These are phyloP conservation scores for Fusarium brevicatenulatum DNA, from an alignment of 2,329 filamentous ascomycete genomes.

Conservation along the genomic window DNA sequence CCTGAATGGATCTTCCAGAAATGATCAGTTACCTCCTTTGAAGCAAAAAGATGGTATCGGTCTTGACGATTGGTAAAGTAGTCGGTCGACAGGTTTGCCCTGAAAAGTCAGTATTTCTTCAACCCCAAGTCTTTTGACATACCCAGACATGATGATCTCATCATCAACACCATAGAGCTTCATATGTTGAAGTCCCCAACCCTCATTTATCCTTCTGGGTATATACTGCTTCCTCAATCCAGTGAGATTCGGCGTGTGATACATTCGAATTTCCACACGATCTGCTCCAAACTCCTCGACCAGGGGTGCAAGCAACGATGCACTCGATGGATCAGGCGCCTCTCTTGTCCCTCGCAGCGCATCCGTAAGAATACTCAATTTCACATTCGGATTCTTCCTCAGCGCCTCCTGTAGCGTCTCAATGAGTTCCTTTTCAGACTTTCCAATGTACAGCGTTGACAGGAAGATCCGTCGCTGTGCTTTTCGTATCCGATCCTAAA, in stretches of 20 bases:
- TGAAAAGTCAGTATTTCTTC: conserved; percentile 40
- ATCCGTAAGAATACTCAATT: conserved; percentile 90
- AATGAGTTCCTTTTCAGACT: conserved; percentile 89
- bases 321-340: conserved; percentile 84
- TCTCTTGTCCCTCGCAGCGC: conserved; percentile 91
- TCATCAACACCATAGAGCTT: conserved; percentile 97
- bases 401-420: conserved; percentile 80
- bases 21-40: conserved; percentile 81
- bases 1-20: conserved; percentile 81
- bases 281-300: conserved; percentile 83
- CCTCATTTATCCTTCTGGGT: conserved; percentile 93
- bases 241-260: conserved; percentile 95
- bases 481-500: conserved; percentile 79
- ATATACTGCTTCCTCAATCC: conserved; percentile 85
- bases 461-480: conserved; percentile 86
- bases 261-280: conserved; percentile 94
- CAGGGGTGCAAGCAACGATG: conserved; percentile 86
- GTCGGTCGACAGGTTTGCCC: conserved; percentile 88
- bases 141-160: conserved; percentile 93
- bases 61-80: conserved; percentile 98
- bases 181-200: conserved; percentile 99
- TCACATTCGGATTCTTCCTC: conserved; percentile 76
- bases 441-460: conserved; percentile 97
- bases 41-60: conserved; percentile 90
- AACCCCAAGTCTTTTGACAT: conserved; percentile 23